Evolutionary conservation across 2,329 filamentous ascomycete species (phyloP).

Genomic region (Colletotrichum tropicicola): DNA sequence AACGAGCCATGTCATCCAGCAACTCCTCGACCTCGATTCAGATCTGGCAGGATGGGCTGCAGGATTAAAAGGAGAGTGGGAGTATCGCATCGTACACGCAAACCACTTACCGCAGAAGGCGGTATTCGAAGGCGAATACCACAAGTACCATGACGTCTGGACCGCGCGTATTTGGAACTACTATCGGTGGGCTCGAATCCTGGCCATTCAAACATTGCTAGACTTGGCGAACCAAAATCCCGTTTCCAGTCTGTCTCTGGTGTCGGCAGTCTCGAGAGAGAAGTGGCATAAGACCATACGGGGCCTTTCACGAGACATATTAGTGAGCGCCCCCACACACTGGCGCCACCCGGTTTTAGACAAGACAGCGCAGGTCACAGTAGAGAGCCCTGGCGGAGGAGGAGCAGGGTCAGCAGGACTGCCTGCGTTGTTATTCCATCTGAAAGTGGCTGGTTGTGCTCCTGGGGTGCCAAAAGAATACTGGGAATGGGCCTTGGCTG

Average conservation of each 20-base stretch:
- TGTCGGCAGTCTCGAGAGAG: constrained; percentile 40
- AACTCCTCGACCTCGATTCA: constrained; percentile 50
- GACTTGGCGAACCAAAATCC: constrained; percentile 49
- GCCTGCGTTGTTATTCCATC: constrained; percentile 57
- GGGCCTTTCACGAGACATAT: constrained; percentile 51
- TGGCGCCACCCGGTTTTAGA: constrained; percentile 59
- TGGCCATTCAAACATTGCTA: constrained; percentile 60
- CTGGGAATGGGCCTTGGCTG: constrained; percentile 54
- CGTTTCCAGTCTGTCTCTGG: constrained; percentile 42
- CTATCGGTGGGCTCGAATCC: constrained; percentile 66
- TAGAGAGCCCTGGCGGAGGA: constrained; percentile 46
- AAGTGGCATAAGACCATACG: constrained; percentile 45
- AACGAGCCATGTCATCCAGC: constrained; percentile 45
- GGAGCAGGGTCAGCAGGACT: constrained; percentile 58
- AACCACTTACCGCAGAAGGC: constrained; percentile 46
- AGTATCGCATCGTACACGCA: constrained; percentile 43
- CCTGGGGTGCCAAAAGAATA: constrained; percentile 52
- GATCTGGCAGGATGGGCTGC: constrained; percentile 50
- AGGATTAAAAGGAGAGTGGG: constrained; percentile 45
- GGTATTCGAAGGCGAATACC: constrained; percentile 62
- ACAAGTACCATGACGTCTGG: constrained; percentile 64
- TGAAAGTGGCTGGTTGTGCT: constrained; percentile 56
- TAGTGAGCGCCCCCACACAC: constrained; percentile 57
- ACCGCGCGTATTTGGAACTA: constrained; percentile 66
- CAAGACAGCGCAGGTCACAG: constrained; percentile 43